Evolutionary conservation across 768 basidiomycete species (phyloP), one percentile per base, ranked within the genome.

Genomic region (Gymnopilus junonius): DNA sequence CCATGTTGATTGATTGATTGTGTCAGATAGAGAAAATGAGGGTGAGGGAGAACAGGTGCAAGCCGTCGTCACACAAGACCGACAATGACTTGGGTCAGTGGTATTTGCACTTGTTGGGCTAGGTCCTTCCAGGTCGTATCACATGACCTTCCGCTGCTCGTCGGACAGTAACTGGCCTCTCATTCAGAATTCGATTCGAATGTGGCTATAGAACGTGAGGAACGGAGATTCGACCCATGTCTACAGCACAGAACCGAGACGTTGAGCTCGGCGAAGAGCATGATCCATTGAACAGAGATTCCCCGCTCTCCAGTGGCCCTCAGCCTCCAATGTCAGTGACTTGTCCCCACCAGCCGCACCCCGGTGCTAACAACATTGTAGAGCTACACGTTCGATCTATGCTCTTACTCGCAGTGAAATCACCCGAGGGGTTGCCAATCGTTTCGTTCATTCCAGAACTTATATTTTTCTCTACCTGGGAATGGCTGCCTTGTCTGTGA

Each of bases 381-480:
- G 92, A 68, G 82, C 89, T 66, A 84, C 86, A 46, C 88, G 90
- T 54, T 95, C 94, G 34, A 94, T 93, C 73, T 93, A 96, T 75
- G 83, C 92, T 27, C 85, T 96, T 65, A 89, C 93, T 27, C 87
- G 92, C 59, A 82, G 86, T 53, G 94, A 97, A 76, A 92, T 94
- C 67, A 85, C 90, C 4, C 87, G 84, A 59, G 94, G 94, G 15
- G 85, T 97, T 61, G 94, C 95, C 27, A 96, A 94, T 75, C 86
- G 93, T 59, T 94, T 95, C 73, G 89, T 95, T 35, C 93, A 95
- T 75, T 95, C 93, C 37, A 83, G 90, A 65, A 86, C 86, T 43
- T 97, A 97, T 73, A 94, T 96, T 54, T 81, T 92, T 62, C 86
- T 97, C 55, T 97, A 97, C 76, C 87, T 97, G 32, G 87, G 77